A percentile compares a stretch with the other conserved stretches of the same genome.
Evolutionary conservation across 345 rosid genomes (phyloP).

Genomic region (Salix viminalis): DNA sequence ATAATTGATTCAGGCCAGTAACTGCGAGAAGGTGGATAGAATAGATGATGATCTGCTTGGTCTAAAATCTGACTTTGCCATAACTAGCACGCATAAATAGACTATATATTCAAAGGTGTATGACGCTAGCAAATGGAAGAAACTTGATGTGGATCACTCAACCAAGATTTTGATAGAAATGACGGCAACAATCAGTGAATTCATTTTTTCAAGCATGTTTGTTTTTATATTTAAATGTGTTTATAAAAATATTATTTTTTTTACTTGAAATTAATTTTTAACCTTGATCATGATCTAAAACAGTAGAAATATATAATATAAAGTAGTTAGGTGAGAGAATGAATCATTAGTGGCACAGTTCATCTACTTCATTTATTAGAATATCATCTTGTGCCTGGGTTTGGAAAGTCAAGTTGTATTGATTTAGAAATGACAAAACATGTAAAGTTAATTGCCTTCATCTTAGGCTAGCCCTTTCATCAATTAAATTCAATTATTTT

Average conservation of each 20-base stretch:
- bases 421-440: background rate
- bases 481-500: no score
- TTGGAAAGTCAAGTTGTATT: background rate
- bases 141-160: background rate
- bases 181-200: background rate
- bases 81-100: background rate
- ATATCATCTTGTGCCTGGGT: conserved; percentile 13
- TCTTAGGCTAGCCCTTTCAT: no score
- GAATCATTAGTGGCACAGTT: conserved; percentile 9
- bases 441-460: no score
- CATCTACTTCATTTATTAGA: conserved; percentile 7
- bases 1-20: background rate
- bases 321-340: background rate
- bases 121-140: background rate
- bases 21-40: background rate
- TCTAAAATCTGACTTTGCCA: background rate
- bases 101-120: background rate
- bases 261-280: no score
- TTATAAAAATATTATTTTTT: no score
- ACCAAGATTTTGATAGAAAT: background rate
- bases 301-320: background rate
- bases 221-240: no score
- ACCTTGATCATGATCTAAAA: no score
- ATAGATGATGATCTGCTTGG: background rate
- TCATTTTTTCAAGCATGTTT: no score